phyloP scores from a whole-genome alignment of 306 rosid species.

The Arachis stenosperma region DNA sequence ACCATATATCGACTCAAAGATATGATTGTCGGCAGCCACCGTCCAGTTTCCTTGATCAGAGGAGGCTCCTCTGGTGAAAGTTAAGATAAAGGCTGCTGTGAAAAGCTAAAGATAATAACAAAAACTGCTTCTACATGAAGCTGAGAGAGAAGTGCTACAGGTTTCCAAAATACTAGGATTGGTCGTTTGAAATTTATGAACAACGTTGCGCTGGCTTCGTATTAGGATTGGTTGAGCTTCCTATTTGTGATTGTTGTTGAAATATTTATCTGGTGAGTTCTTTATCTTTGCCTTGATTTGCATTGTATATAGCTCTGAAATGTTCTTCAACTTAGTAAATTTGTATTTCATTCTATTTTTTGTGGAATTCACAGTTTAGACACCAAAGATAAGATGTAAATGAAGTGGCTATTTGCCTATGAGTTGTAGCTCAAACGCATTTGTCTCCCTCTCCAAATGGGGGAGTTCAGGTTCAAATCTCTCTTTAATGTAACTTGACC shows the following conservation, averaged over 20 bases:
- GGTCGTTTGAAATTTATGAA: too few relatives aligned
- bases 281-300: conserved; percentile 35
- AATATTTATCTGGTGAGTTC: conserved; percentile 44
- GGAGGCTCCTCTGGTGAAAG: conserved; percentile 57
- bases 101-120: conserved; percentile 67
- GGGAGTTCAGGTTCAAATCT: too few relatives aligned
- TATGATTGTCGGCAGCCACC: conserved; percentile 73
- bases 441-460: too few relatives aligned
- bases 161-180: conserved; percentile 19
- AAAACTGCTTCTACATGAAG: conserved; percentile 44
- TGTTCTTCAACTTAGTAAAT: conserved; percentile 35
- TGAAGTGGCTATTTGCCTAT: conserved; percentile 27
- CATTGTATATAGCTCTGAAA: conserved; percentile 45
- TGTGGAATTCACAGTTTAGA: conserved; percentile 47
- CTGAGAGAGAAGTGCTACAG: conserved; percentile 18
- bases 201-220: conserved; percentile 22
- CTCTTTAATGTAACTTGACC: too few relatives aligned
- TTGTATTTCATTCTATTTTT: conserved; percentile 32
- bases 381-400: conserved; percentile 39
- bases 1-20: conserved; percentile 85
- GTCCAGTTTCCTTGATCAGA: conserved; percentile 66
- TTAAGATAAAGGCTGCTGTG: conserved; percentile 31
- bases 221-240: conserved; percentile 43
- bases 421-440: too few relatives aligned
- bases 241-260: conserved; percentile 38